Conservation (phyloP, 2,329 filamentous ascomycete species). For the Penicillium sp. region DNA sequence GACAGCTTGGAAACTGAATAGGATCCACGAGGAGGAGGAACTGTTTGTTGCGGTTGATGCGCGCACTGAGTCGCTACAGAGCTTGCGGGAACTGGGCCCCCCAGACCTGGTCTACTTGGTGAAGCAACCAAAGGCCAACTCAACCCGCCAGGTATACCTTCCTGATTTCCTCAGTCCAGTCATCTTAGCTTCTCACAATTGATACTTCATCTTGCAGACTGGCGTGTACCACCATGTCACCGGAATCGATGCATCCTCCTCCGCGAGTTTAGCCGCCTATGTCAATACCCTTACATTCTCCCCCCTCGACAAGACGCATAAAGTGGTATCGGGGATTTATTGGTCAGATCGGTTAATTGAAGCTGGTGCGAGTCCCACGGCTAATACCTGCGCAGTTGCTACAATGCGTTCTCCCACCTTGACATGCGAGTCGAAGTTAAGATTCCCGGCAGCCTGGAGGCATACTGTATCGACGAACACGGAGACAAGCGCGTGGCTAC, state of each 20-base stretch:
- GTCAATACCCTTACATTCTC: constrained; percentile 97
- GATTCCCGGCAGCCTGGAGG: constrained; percentile 94
- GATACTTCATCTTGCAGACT: constrained; percentile 55
- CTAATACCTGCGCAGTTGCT: constrained; percentile 63
- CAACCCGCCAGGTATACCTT: constrained; percentile 55
- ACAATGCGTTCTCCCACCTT: constrained; percentile 97
- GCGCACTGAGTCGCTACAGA: constrained; percentile 82
- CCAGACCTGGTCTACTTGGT: constrained; percentile 94
- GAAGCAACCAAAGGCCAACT: constrained; percentile 67
- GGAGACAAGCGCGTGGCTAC: constrained; percentile 92
- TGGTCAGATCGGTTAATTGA: constrained; percentile 60
- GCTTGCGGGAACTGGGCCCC: constrained; percentile 88
- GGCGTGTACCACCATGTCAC: constrained; percentile 98
- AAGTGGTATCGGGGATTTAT: constrained; percentile 92
- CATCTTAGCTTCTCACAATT: neutral
- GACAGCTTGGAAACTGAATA: constrained; percentile 42
- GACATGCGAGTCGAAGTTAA: constrained; percentile 99
- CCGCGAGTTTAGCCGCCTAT: constrained; percentile 93
- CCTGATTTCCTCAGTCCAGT: neutral
- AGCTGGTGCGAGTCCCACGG: neutral
- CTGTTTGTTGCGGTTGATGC: constrained; percentile 84
- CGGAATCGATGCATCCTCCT: constrained; percentile 94
- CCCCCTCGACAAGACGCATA: constrained; percentile 78
- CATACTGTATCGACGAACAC: constrained; percentile 95
- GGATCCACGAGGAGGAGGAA: constrained; percentile 90